phyloP scores from a whole-genome alignment of 257 asterid species.

The Gentiana dahurica region DNA sequence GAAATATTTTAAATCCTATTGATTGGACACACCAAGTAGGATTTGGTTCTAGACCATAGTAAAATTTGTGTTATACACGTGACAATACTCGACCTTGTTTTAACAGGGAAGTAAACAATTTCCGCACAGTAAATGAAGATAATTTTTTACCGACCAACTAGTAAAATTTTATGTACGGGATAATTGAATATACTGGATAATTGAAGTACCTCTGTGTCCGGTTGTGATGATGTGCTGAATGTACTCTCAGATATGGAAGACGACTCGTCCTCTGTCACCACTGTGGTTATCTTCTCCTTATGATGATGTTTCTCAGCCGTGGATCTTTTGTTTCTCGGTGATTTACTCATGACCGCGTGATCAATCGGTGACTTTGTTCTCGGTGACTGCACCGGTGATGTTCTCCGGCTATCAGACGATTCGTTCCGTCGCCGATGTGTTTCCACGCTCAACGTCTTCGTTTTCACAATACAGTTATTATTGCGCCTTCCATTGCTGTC shows the following conservation, averaged over 20 bases:
- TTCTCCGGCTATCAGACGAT: slow-evolving; percentile 35
- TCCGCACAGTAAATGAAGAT: background rate
- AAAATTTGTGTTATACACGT: too few relatives aligned
- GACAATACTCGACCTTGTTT: too few relatives aligned
- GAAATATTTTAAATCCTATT: too few relatives aligned
- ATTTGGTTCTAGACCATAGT: too few relatives aligned
- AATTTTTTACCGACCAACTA: background rate
- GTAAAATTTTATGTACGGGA: background rate
- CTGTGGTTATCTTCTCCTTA: slow-evolving; percentile 38
- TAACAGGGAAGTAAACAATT: too few relatives aligned
- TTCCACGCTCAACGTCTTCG: slow-evolving; percentile 48
- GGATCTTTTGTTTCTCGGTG: slow-evolving; percentile 43
- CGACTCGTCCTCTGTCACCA: slow-evolving; percentile 57
- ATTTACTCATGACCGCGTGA: slow-evolving; percentile 23
- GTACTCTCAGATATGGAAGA: slow-evolving; percentile 76
- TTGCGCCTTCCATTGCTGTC: slow-evolving; percentile 43
- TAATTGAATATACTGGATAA: background rate
- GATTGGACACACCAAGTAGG: too few relatives aligned
- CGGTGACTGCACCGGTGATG: slow-evolving; percentile 56
- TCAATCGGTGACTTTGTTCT: slow-evolving; percentile 24
- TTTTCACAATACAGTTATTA: slow-evolving; percentile 39
- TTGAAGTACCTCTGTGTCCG: slow-evolving; percentile 62
- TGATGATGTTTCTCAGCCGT: slow-evolving; percentile 26
- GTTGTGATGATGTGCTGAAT: slow-evolving; percentile 45
- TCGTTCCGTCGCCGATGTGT: slow-evolving; percentile 39